A percentile compares a stretch with the other conserved stretches of the same genome.
Evolutionary conservation across 2,329 filamentous ascomycete genomes (phyloP).

Genomic region (Talaromyces sp.): DNA sequence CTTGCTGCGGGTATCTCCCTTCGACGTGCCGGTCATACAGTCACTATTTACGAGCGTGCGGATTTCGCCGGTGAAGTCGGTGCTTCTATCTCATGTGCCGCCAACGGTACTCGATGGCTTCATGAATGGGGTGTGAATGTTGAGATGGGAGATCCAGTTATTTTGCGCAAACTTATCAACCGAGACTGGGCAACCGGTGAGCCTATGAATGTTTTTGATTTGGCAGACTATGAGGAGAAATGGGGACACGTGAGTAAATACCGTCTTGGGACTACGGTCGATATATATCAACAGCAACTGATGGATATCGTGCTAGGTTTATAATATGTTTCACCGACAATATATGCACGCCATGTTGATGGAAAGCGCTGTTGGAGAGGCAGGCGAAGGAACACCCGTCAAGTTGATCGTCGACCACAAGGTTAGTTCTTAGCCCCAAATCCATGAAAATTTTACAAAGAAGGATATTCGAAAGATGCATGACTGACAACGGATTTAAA

Average conservation of each 20-base stretch:
- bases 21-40: constrained; percentile 53
- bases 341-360: constrained; percentile 68
- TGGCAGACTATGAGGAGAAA: constrained; percentile 63
- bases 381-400: constrained; percentile 56
- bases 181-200: constrained; percentile 69
- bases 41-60: constrained; percentile 64
- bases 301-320: constrained; percentile 34
- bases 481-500: neutral
- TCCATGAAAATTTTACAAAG: neutral
- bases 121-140: constrained; percentile 68
- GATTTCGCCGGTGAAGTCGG: constrained; percentile 69
- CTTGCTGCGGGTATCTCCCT: constrained; percentile 53
- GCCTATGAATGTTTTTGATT: constrained; percentile 61
- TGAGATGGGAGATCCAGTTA: constrained; percentile 62
- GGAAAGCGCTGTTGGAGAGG: constrained; percentile 54
- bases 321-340: constrained; percentile 69
- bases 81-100: constrained; percentile 65
- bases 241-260: constrained; percentile 55
- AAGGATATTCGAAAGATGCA: neutral
- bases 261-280: neutral
- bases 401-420: constrained; percentile 59
- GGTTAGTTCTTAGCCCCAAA: neutral
- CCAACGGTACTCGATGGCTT: constrained; percentile 68
- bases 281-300: neutral
- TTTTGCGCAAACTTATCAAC: constrained; percentile 66